Evolutionary conservation across 768 basidiomycete genomes (phyloP), one percentile per base, ranked within the genome.

Genomic region (Tylopilus sp.): DNA sequence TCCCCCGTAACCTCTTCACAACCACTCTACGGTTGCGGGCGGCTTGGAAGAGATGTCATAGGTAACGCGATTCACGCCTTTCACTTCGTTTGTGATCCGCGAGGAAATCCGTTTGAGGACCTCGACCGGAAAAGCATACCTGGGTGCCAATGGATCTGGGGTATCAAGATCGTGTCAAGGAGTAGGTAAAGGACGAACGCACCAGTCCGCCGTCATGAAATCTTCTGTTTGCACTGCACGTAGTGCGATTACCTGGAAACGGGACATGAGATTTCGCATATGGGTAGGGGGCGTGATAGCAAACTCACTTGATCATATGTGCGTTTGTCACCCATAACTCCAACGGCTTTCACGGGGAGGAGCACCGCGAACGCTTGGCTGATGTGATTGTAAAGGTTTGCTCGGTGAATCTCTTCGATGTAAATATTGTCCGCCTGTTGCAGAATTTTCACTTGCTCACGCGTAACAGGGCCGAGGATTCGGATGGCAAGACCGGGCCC

Each of bases 181-280:
- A 9, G 13, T 18, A 22, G 25, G 18, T 35, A 22, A 35, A 25
- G 8, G 44, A 25, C 2, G 11, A 44, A 62, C 81, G 39, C 64
- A 93, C 95, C 95, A 98, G 68, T 98, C 95, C 31, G 97, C 97
- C 13, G 97, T 99, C 97, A 99, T 99, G 67, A 99, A 99, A 69
- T 99, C 97, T 67, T 98, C 95, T n/a, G 94, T 86, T 66, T 91
- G 87, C 9, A 98, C 95, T 3, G 97, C 97, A 45, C 97, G 83
- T 47, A 99, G 76, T 1, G 92, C 91, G 51, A 98, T 91, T 44
- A 99, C 95, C 84, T 88, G 59, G 25, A 28, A 25, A 36, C 3
- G 23, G 13, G 33, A 47, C 36, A 22, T 59, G 20, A 45, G 51
- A 53, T 52, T 41, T 48, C 2, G 31, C 3, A 30, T 26, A 8